These are phyloP conservation scores for Aspergillus homomorphus DNA, from an alignment of 495 filamentous ascomycete species.

Conservation along the genomic window DNA sequence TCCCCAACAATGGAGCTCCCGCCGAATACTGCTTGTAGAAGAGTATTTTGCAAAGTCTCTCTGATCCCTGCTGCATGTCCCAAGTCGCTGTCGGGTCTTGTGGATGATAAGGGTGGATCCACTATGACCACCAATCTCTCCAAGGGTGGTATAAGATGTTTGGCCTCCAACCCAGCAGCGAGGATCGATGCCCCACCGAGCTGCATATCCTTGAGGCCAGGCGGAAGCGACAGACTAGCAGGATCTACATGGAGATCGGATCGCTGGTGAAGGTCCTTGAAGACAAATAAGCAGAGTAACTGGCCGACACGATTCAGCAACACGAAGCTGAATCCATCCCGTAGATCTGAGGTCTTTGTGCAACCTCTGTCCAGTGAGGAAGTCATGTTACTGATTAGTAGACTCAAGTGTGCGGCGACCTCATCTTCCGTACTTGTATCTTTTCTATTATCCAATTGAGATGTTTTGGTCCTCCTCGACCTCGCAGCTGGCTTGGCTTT, in stretches of 20 bases:
- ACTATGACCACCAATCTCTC: constrained; percentile 31
- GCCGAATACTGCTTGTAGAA: constrained; percentile 42
- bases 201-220: constrained; percentile 25
- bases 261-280: constrained; percentile 28
- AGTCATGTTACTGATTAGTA: constrained; percentile 30
- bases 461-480: constrained; percentile 6
- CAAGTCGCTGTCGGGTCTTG: neutral
- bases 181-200: constrained; percentile 20
- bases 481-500: constrained; percentile 9
- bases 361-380: constrained; percentile 25
- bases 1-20: constrained; percentile 18
- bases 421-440: constrained; percentile 14
- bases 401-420: constrained; percentile 16
- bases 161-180: constrained; percentile 30
- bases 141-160: constrained; percentile 38
- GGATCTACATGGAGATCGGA: constrained; percentile 21
- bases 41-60: constrained; percentile 37
- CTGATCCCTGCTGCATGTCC: constrained; percentile 16
- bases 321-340: constrained; percentile 41
- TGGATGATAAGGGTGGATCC: constrained; percentile 9
- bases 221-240: constrained; percentile 27
- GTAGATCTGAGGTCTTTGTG: constrained; percentile 26
- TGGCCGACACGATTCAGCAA: constrained; percentile 36
- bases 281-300: constrained; percentile 38
- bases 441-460: neutral